Base-by-base conservation (phyloP, 345 rosid genomes). In the Raphanus sativus region DNA sequence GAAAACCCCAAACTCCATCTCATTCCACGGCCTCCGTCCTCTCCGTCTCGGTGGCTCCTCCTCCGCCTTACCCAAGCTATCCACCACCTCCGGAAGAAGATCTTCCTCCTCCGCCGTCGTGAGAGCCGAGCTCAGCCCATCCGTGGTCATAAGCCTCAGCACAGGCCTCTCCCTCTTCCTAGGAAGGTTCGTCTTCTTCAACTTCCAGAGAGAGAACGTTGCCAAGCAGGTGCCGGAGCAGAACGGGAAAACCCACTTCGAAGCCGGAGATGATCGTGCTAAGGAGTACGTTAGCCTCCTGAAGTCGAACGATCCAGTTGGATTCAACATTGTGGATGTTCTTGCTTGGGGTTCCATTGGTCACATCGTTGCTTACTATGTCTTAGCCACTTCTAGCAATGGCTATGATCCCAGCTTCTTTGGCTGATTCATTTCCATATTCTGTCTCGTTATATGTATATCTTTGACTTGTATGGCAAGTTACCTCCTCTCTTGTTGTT, bases 271-370 rank as follows among this genome's bases (percentile, higher is more conserved):
- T 78, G 85, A 69, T 2, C 85, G 99, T 52, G 99, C 99, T 33
- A 89, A 95, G 81, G 99, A 95, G 70, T 95, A 95, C 30, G 96
- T 89, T 1, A 89, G 88, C 75, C 91, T 95, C 4, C 86, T 95
- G 70, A 92, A 92, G 70, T 95, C 98, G 32, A 95, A 95, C 16
- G 99, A 95, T 75, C 98, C 98, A 0, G 90, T 95, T 32, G 99
- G 99, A 1, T 95, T 92, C 78, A 95, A 95, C 82, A 86, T 95
- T 40, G 97, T 95, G 42, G 99, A 95, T 82, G 99, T 95, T 28
- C 96, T 95, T 77, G 93, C 98, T 29, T 95, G 99, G 99, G 99
- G 98, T 1, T 92, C 98, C 38, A 91, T 95, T 40, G 98, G 99
- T 56, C 98, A 95, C 81, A 89, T 95, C 42, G 96, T 89, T 55